phyloP scores from a whole-genome alignment of 2,329 filamentous ascomycete genomes.

The Metarhizium album region DNA sequence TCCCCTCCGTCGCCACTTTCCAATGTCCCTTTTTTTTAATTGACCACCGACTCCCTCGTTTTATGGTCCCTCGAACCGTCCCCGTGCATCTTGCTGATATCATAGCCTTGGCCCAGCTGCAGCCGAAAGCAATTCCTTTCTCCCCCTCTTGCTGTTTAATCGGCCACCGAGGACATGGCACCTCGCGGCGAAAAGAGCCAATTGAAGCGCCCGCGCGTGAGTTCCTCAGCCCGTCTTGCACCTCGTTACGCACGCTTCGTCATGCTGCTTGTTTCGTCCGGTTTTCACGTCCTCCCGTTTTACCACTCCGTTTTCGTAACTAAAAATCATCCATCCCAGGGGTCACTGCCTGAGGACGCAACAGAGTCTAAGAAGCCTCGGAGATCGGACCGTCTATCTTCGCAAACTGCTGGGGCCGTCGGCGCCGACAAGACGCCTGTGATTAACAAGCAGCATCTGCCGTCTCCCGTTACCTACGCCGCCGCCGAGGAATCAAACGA shows the following conservation, averaged over 20 bases:
- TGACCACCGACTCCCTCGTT: neutral
- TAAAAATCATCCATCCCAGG: constrained; percentile 37
- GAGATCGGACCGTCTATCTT: constrained; percentile 59
- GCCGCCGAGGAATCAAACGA: constrained; percentile 47
- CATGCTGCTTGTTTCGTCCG: constrained; percentile 7
- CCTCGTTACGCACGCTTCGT: constrained; percentile 9
- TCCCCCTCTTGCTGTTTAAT: neutral
- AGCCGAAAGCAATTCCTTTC: constrained; percentile 5
- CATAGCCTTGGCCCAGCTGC: neutral
- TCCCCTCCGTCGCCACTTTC: too few species aligned
- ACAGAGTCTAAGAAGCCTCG: constrained; percentile 74
- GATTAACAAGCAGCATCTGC: constrained; percentile 57
- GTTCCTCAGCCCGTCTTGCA: constrained; percentile 19
- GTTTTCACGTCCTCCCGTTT: constrained; percentile 11
- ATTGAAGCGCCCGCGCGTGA: constrained; percentile 71
- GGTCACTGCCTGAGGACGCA: constrained; percentile 51
- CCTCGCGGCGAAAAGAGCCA: constrained; percentile 64
- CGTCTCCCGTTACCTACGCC: constrained; percentile 65
- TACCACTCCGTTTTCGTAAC: too few species aligned
- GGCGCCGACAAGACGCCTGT: constrained; percentile 46
- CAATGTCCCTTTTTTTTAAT: neutral
- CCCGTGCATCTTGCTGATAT: neutral
- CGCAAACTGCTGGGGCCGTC: constrained; percentile 20
- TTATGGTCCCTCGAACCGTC: neutral
- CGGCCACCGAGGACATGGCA: constrained; percentile 34